A percentile compares a stretch with the other conserved stretches of the same genome.
phyloP scores from a whole-genome alignment of 441 rosid species.

The Kokia cookei region DNA sequence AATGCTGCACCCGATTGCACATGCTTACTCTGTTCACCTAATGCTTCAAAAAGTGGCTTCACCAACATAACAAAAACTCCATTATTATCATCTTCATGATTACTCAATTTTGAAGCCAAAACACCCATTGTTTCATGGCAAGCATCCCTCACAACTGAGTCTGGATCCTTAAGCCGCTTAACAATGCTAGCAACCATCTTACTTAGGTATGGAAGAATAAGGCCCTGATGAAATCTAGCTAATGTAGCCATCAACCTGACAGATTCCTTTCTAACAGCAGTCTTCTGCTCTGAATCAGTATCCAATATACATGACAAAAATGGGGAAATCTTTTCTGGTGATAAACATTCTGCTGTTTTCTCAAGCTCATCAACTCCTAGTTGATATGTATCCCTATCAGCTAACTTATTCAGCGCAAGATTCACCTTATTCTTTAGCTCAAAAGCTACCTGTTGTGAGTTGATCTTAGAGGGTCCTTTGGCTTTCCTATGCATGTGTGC shows the following conservation, averaged over 20 bases:
- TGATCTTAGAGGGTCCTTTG: conserved; percentile 39
- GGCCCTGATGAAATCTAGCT: conserved; percentile 47
- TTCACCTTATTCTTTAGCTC: conserved; percentile 76
- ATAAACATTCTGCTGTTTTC: conserved; percentile 51
- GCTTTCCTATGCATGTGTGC: conserved; percentile 27
- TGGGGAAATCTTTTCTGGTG: conserved; percentile 50
- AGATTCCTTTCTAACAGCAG: conserved; percentile 71
- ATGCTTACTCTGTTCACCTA: conserved; percentile 88
- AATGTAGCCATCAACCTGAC: conserved; percentile 59
- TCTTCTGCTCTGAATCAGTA: conserved; percentile 70
- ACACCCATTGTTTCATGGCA: conserved; percentile 74
- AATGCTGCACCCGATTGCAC: conserved; percentile 81
- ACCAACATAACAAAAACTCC: conserved; percentile 57
- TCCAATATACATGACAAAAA: conserved; percentile 76
- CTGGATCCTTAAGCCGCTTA: conserved; percentile 84
- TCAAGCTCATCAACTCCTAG: conserved; percentile 80
- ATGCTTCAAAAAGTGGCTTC: conserved; percentile 82
- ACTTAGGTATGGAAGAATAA: conserved; percentile 40
- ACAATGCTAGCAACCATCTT: conserved; percentile 77
- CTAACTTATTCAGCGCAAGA: conserved; percentile 70
- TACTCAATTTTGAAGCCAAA: conserved; percentile 52
- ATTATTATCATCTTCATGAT: conserved; percentile 31
- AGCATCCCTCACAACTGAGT: conserved; percentile 82
- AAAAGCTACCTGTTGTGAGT: conserved; percentile 40
- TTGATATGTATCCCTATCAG: conserved; percentile 85